A percentile compares a stretch with the other conserved stretches of the same genome.
These are phyloP conservation scores for Oryza meyeriana DNA, from an alignment of 176 grass and related monocot genomes.

Conservation along the genomic window DNA sequence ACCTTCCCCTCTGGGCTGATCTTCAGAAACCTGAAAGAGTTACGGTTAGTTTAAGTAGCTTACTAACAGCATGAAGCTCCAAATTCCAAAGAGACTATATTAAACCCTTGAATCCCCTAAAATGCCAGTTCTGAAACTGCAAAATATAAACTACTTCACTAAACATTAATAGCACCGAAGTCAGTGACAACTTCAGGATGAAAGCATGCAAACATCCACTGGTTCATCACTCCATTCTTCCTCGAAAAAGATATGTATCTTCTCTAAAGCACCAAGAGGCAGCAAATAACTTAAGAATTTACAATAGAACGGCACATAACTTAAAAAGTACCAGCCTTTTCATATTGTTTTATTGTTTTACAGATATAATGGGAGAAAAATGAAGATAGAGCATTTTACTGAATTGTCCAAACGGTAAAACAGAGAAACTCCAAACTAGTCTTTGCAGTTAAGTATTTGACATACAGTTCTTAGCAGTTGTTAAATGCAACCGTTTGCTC, in stretches of 20 bases:
- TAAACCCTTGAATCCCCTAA: neutral
- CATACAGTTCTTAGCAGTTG: neutral
- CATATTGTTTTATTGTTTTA: neutral
- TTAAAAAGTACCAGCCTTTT: neutral
- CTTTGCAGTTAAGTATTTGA: neutral
- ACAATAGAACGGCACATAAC: neutral
- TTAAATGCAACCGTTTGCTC: neutral
- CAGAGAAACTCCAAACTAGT: neutral
- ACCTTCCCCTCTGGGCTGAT: constrained; percentile 89
- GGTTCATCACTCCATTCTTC: neutral
- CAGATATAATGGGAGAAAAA: neutral
- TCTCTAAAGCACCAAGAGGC: neutral
- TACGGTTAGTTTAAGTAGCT: neutral
- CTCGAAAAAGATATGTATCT: neutral
- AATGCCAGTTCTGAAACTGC: neutral
- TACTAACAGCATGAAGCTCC: neutral
- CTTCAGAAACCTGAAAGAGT: constrained; percentile 62
- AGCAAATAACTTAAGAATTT: neutral
- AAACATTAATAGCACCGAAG: neutral
- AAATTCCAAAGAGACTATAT: neutral
- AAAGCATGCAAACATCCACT: neutral
- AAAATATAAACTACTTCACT: neutral
- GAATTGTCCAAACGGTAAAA: neutral
- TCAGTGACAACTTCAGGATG: neutral
- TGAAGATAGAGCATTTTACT: neutral